Base-by-base conservation (phyloP, 306 rosid species). In the Quercus alba region DNA sequence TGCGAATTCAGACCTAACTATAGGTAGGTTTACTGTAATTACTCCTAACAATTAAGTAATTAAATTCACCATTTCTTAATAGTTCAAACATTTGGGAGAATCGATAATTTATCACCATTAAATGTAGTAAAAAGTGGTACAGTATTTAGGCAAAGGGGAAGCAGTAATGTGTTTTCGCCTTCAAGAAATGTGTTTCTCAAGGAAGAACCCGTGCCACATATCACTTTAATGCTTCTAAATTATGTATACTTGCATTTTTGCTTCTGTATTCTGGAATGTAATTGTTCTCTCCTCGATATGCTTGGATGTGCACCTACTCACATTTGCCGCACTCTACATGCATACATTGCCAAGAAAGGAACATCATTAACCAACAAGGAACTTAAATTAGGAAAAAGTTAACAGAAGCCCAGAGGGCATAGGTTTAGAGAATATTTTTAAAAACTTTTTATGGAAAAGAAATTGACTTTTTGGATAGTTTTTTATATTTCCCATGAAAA, bases 301-400 rank as follows among this genome's bases (percentile, higher is more conserved):
- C 38, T 33, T 33, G 38, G 38, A 33, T 33, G 38, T 33, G 38
- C 41, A 15, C 3, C 70, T 28, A 5, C 41, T 14, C 20, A 63
- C 38, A 63, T 41, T 62, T 26, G 1, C 1, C 30, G 12, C 25
- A 6, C 20, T 13, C 6, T 26, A 63, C 35, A 63, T 14, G 17
- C 18, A 23, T 17, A 26, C 71, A 21, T 62, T 62, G 66, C 58
- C 14, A 31, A 52, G 56, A 25, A 59, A 33, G 44, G 51, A 25
- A 54, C 70, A 41, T 71, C 21, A 62, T 81, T 77, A 59, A 73
- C 73, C 55, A 74, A 82, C 68, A 0, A 4, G n/a, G 77, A 63
- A 15, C 69, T 84, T 89, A 28, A n/a, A 75, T 51, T 77, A 68
- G 38, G 38, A 7, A 33, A 33, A 33, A 33, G 38, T 33, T 33